These are phyloP conservation scores for Ustilago bromivora DNA, from an alignment of 1,284 basidiomycete genomes.

Conservation along the genomic window DNA sequence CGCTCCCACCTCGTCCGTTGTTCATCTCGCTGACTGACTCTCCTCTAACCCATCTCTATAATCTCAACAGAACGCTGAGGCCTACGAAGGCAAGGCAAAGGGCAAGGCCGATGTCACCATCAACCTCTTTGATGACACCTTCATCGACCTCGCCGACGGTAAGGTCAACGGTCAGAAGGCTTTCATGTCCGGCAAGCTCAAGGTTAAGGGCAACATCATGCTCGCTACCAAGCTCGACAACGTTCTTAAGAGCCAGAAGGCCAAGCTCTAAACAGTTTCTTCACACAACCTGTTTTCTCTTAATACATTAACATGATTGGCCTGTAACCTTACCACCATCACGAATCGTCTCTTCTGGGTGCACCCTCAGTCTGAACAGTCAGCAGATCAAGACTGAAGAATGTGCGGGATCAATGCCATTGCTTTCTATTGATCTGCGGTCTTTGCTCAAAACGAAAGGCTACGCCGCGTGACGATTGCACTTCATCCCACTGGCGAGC, in stretches of 20 bases:
- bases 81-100: conserved; percentile 69
- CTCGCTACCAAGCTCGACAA: conserved; percentile 65
- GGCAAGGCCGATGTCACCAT: conserved; percentile 69
- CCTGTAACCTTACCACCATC: background rate
- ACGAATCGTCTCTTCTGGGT: too few species aligned
- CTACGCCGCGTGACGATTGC: too few species aligned
- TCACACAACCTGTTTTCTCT: background rate
- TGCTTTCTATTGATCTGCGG: too few species aligned
- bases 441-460: too few species aligned
- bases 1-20: background rate
- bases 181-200: conserved; percentile 69
- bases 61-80: conserved; percentile 55
- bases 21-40: conserved; percentile 6
- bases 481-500: too few species aligned
- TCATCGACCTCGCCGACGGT: conserved; percentile 68
- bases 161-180: conserved; percentile 70
- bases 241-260: conserved; percentile 65
- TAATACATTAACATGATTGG: conserved; percentile 1
- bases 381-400: too few species aligned
- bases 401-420: too few species aligned
- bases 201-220: conserved; percentile 70
- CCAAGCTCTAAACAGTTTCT: conserved; percentile 57
- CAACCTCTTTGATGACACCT: conserved; percentile 68
- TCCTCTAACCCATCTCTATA: conserved; percentile 8
- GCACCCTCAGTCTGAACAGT: background rate